Evolutionary conservation across 495 filamentous ascomycete species (phyloP), one percentile per base, ranked within the genome.

Genomic region (Xylaria intraflava): DNA sequence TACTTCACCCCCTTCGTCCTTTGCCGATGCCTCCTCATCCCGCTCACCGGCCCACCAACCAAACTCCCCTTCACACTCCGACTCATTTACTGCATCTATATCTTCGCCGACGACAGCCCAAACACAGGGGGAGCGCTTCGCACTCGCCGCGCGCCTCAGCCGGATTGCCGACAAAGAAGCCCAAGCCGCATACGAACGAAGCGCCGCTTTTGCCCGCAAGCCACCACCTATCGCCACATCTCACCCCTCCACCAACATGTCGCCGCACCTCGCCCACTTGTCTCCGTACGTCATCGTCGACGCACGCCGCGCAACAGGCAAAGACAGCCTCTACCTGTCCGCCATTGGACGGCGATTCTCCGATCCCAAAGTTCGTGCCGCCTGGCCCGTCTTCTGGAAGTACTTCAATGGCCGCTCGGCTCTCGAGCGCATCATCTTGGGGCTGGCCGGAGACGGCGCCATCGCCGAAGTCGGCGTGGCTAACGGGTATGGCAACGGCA

Each of bases 321-420:
- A 84, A 27, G 87, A 92, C 60, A 84, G 83, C 2, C 76, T 84
- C 38, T 90, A 88, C 72, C 69, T 95, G 0, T 79, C 84, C 46
- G 83, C 85, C 52, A 87, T 92, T 44, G 81, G 81, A 6, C 62
- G 72, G 3, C 75, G 84, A 29, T 76, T 89, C 48, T 64, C 62
- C 54, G 73, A 78, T 46, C 68, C 69, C 31, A 68, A 72, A 23
- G 72, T 74, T 10, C 67, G 65, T 46, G 71, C 71, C 49, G 73
- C 72, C 19, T 79, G 77, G 66, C 76, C 77, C 36, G 68, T 68
- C 29, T 78, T 87, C 35, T 72, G 85, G 59, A 87, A 86, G 65
- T 94, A 96, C 67, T 88, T 96, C 57, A 91, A 97, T 69, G 93
- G 93, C 1, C 75, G 77, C 40, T 83, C 88, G 66, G 89, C 92